These are phyloP conservation scores for Sungouiella blattae DNA, from an alignment of 805 yeast genomes.

Conservation along the genomic window DNA sequence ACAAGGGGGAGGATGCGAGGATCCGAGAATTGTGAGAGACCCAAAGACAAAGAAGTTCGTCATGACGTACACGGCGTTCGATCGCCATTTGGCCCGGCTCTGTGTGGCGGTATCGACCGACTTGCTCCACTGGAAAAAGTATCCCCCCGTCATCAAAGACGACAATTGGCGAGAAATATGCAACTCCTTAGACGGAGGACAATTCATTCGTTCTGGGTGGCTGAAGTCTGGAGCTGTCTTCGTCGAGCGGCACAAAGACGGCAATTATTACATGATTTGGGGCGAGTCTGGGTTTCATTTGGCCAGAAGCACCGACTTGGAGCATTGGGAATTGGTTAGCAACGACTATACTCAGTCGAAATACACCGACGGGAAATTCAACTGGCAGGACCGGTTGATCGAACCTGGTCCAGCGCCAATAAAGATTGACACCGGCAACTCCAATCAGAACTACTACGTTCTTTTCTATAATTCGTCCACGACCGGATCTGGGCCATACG, in stretches of 20 bases:
- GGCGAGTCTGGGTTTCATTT: slow-evolving; percentile 39
- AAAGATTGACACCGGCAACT: slow-evolving; percentile 21
- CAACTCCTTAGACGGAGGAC: slow-evolving; percentile 19
- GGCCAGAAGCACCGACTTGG: slow-evolving; percentile 32
- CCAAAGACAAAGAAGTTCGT: slow-evolving; percentile 32
- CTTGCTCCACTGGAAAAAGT: slow-evolving; percentile 36
- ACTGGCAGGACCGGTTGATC: slow-evolving; percentile 34
- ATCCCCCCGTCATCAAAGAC: slow-evolving; percentile 30
- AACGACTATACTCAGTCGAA: slow-evolving; percentile 16
- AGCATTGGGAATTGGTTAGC: slow-evolving; percentile 28
- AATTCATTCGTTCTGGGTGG: slow-evolving; percentile 31
- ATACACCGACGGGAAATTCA: slow-evolving; percentile 27
- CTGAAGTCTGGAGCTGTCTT: slow-evolving; percentile 42
- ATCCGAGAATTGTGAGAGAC: slow-evolving; percentile 40
- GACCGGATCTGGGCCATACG: slow-evolving; percentile 29
- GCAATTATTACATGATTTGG: slow-evolving; percentile 42
- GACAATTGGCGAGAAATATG: slow-evolving; percentile 32
- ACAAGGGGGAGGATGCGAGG: slow-evolving; percentile 40
- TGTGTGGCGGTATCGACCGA: slow-evolving; percentile 38
- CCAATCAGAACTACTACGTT: slow-evolving; percentile 28
- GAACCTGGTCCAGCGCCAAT: slow-evolving; percentile 44
- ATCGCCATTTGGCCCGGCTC: slow-evolving; percentile 29
- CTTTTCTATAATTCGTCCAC: slow-evolving; percentile 39
- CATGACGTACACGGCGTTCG: slow-evolving; percentile 41
- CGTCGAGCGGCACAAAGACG: slow-evolving; percentile 27